Evolutionary conservation across 225 moss, liverwort and hornwort species (phyloP).

Genomic region (Anthoceros angustus): DNA sequence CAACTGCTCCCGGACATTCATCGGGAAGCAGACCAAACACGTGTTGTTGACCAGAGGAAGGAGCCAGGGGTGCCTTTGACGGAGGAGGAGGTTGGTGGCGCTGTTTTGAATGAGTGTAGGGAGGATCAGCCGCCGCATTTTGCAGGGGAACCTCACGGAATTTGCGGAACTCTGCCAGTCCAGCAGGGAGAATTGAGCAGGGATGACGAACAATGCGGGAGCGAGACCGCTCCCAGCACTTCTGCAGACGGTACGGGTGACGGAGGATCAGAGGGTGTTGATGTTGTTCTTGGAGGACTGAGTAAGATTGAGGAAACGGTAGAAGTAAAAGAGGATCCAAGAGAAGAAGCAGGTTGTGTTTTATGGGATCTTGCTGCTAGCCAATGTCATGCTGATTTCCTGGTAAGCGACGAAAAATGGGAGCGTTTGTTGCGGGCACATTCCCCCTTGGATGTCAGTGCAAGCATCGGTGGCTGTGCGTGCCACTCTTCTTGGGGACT

Average conservation of each 20-base stretch:
- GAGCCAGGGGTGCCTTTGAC: not conserved
- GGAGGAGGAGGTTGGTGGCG: not conserved
- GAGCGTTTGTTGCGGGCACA: too few relatives aligned
- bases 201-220: too few relatives aligned
- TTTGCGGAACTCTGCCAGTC: too few relatives aligned
- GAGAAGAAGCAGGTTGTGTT: conserved; percentile 87
- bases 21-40: conserved; percentile 3
- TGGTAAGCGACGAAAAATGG: conserved; percentile 31
- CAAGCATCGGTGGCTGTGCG: too few relatives aligned
- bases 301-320: conserved; percentile 10
- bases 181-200: too few relatives aligned
- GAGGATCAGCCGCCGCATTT: too few relatives aligned
- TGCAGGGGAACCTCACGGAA: too few relatives aligned
- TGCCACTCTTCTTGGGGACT: too few relatives aligned
- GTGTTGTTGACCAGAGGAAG: not conserved
- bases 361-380: conserved; percentile 89
- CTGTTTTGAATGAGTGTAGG: too few relatives aligned
- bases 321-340: conserved; percentile 37
- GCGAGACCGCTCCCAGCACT: not conserved
- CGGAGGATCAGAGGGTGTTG: conserved; percentile 3
- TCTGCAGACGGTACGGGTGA: conserved; percentile 10
- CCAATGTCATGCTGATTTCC: conserved; percentile 64
- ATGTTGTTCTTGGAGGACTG: conserved; percentile 8
- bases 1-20: conserved; percentile 35
- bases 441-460: too few relatives aligned